Percentiles rank a stretch among this genome's conserved stretches.
Conservation (phyloP, 176 grass and related monocot species). For the Oryza meyeriana region DNA sequence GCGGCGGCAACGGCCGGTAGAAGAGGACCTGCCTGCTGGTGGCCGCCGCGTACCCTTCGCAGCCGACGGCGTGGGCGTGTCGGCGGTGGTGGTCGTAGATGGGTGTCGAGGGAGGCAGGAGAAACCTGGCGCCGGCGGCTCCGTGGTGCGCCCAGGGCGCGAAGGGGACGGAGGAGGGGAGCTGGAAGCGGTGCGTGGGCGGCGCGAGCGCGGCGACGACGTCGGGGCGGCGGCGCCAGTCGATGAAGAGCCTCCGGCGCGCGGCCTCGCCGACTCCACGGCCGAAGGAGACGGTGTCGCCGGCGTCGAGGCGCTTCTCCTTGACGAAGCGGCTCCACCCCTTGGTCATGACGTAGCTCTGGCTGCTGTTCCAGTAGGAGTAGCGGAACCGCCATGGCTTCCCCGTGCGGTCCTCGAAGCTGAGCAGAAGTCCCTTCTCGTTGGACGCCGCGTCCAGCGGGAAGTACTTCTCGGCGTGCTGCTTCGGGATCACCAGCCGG, state of each 20-base stretch:
- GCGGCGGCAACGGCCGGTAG: constrained; percentile 30
- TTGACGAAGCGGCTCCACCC: constrained; percentile 99
- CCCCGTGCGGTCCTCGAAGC: constrained; percentile 90
- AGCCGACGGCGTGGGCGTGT: constrained; percentile 14
- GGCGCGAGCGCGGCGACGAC: neutral
- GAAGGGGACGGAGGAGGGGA: constrained; percentile 34
- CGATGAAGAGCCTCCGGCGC: constrained; percentile 74
- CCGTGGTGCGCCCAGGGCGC: constrained; percentile 18
- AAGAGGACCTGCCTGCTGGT: constrained; percentile 48
- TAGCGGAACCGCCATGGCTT: constrained; percentile 98
- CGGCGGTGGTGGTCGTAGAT: constrained; percentile 42
- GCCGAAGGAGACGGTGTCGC: constrained; percentile 93
- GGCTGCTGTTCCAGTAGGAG: constrained; percentile 99
- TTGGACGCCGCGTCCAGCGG: constrained; percentile 70
- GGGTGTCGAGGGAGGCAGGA: constrained; percentile 38
- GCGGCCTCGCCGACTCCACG: constrained; percentile 75
- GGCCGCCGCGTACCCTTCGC: constrained; percentile 7
- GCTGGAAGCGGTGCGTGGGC: constrained; percentile 31
- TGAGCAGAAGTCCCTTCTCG: constrained; percentile 77
- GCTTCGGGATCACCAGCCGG: constrained; percentile 97
- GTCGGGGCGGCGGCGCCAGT: constrained; percentile 76
- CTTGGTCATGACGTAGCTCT: constrained; percentile 99
- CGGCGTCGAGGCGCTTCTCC: constrained; percentile 95
- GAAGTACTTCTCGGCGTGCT: constrained; percentile 98
- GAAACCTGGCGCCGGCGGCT: constrained; percentile 29